Base-by-base conservation (phyloP, 1,284 basidiomycete species). In the Rhizoctonia solani region DNA sequence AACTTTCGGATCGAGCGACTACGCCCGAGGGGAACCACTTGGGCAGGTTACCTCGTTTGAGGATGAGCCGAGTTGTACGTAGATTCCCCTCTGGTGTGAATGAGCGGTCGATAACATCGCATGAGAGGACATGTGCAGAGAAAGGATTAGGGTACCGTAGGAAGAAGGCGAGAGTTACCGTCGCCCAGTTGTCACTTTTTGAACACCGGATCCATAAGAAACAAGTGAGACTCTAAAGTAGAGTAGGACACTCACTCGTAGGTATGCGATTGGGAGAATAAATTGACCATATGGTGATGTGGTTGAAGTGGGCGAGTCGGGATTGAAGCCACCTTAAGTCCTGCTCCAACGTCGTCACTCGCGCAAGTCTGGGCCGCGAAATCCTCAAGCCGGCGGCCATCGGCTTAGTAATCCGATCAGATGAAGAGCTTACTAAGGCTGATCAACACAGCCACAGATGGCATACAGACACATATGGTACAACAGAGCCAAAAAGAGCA, bases 111-210 rank as follows among this genome's bases (percentile, higher is more conserved):
- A 98, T 85, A 70, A 98, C 94, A 80, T 98, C 96, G 81, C 93
- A 95, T 6, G 93, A 93, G 69, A 97, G 79, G 75, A 99, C 91
- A 77, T 99, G 96, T 11, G 92, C 84, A 4, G 96, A 93, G 73
- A 93, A 92, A 46, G 96, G 95, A 77, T 98, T 99, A 2, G 97
- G 96, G 77, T 99, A 99, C 71, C 97, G 90, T 70, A 98, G 83
- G 74, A 95, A 94, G 81, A 93, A 98, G 16, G 95, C 95, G 71
- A 95, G 83, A 39, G 93, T 88, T 66, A 96, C 92, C 69, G 93
- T 93, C 67, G 91, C 84, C 91, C 92, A 95, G 76, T 90, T 84
- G 85, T 93, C 90, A 82, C 91, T 93, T 75, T 5, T 49, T 25
- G 47, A 44, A 47, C 11, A 34, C 42, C 23, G 34, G n/a, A 50